Conservation (phyloP, 2,329 filamentous ascomycete genomes). For the Trichophyton benhamiae region DNA sequence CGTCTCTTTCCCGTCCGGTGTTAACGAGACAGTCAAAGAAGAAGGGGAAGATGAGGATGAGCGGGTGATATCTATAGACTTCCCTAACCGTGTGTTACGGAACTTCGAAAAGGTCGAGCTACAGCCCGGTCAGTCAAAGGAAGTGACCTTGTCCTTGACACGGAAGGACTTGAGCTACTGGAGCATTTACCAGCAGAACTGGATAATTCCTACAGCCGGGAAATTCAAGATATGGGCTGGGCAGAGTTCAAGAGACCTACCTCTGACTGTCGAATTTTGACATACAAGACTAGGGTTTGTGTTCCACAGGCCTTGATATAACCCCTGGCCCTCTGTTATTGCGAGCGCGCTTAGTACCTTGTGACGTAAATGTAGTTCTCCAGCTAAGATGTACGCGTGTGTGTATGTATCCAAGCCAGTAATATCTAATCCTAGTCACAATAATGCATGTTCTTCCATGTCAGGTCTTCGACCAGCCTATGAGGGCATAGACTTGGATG, state of each 20-base stretch:
- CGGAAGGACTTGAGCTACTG: constrained; percentile 27
- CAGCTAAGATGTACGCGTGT: neutral
- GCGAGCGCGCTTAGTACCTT: neutral
- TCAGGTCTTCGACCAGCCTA: neutral
- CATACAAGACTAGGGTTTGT: neutral
- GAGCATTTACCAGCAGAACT: constrained; percentile 25
- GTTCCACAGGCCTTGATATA: neutral
- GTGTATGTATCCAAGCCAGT: neutral
- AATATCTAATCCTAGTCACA: neutral
- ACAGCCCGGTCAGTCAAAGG: constrained; percentile 29
- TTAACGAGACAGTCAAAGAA: constrained; percentile 21
- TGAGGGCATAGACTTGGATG: neutral
- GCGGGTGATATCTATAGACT: constrained; percentile 8
- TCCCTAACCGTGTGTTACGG: constrained; percentile 32
- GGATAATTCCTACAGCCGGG: constrained; percentile 21
- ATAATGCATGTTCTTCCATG: neutral
- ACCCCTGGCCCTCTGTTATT: neutral
- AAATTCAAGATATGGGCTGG: constrained; percentile 18
- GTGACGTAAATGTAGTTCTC: neutral
- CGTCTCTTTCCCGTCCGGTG: constrained; percentile 33
- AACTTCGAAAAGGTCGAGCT: constrained; percentile 43
- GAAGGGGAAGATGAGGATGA: neutral
- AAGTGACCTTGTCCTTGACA: constrained; percentile 35
- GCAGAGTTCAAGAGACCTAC: constrained; percentile 19
- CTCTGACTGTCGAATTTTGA: constrained; percentile 13